A percentile compares a stretch with the other conserved stretches of the same genome.
Conservation (phyloP, 768 basidiomycete genomes). For the Termitomyces sp. region DNA sequence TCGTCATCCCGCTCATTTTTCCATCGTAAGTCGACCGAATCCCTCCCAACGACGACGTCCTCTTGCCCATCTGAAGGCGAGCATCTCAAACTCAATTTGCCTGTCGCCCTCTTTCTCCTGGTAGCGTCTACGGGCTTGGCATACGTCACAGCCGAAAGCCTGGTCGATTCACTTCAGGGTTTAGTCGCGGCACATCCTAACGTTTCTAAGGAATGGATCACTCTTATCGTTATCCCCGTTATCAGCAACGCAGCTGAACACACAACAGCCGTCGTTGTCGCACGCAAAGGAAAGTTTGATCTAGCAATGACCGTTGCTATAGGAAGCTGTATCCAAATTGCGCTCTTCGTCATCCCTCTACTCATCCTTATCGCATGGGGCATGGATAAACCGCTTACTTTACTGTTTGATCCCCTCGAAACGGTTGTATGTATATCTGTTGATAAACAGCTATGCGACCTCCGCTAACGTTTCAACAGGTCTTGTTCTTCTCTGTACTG, state of each 20-base stretch:
- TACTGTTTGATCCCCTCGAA: neutral
- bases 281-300: conserved; percentile 39
- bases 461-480: conserved; percentile 11
- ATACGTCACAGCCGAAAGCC: conserved; percentile 34
- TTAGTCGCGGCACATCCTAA: conserved; percentile 32
- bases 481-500: conserved; percentile 36
- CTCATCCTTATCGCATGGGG: conserved; percentile 32
- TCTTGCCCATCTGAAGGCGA: neutral
- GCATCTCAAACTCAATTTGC: neutral
- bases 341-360: conserved; percentile 38
- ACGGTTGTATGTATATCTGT: neutral
- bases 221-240: conserved; percentile 40
- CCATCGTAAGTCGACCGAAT: neutral
- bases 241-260: conserved; percentile 41
- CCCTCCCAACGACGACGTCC: neutral
- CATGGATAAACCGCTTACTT: neutral
- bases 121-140: neutral
- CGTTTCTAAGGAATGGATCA: conserved; percentile 43
- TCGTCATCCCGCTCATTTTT: neutral
- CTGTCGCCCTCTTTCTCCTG: neutral
- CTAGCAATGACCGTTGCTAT: conserved; percentile 41
- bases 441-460: too few relatives aligned
- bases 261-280: conserved; percentile 38
- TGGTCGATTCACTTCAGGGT: conserved; percentile 38
- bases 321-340: conserved; percentile 41